phyloP scores from a whole-genome alignment of 495 filamentous ascomycete species.

The Penicillium canariense region DNA sequence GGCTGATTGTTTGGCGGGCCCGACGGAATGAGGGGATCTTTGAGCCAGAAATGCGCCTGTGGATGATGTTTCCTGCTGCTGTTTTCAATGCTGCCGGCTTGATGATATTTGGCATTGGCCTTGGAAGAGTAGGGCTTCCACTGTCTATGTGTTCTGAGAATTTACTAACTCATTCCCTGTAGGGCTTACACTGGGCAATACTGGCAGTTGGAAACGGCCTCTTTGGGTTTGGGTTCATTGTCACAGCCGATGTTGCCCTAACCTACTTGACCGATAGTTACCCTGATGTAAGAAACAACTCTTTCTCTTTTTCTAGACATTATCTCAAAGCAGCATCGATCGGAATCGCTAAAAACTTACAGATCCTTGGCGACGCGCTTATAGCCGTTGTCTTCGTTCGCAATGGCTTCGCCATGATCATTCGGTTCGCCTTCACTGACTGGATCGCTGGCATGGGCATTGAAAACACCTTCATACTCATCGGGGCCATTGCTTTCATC shows the following conservation, averaged over 20 bases:
- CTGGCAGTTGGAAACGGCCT: constrained; percentile 28
- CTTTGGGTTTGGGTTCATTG: constrained; percentile 26
- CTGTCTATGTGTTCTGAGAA: neutral
- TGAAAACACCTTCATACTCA: constrained; percentile 21
- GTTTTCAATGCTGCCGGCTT: neutral
- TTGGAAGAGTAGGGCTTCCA: neutral
- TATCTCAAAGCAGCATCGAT: neutral
- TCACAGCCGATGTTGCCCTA: constrained; percentile 23
- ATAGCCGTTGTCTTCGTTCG: constrained; percentile 20
- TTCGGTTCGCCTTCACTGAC: constrained; percentile 12
- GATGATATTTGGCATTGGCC: constrained; percentile 4
- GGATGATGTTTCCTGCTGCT: constrained; percentile 13
- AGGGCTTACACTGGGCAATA: constrained; percentile 24
- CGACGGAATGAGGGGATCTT: constrained; percentile 30
- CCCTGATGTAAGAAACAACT: constrained; percentile 8
- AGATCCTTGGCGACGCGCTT: constrained; percentile 21
- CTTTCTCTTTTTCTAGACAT: neutral
- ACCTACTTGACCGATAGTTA: constrained; percentile 34
- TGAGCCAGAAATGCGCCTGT: constrained; percentile 33
- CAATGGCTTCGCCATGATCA: constrained; percentile 15
- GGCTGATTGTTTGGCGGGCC: constrained; percentile 24
- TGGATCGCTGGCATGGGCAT: constrained; percentile 20
- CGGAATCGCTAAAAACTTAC: neutral
- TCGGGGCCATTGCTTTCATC: constrained; percentile 9
- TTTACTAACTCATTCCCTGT: neutral